phyloP scores from a whole-genome alignment of 78 protist genomes.

The Protostelium mycophagum region DNA sequence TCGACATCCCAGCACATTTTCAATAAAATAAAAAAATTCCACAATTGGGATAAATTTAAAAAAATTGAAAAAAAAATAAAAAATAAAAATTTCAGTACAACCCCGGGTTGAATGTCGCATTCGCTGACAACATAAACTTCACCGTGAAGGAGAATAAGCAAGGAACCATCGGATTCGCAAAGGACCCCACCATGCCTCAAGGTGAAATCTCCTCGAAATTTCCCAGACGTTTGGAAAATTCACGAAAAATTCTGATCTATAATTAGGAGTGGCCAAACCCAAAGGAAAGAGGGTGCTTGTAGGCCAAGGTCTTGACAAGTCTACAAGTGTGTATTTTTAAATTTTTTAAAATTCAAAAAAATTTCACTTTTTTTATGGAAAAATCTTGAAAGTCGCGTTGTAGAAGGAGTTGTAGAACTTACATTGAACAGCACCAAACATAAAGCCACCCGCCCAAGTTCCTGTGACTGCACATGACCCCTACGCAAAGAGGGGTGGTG shows the following conservation, averaged over 20 bases:
- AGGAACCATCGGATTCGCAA: background rate
- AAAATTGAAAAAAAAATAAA: conserved; percentile 14
- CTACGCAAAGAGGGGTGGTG: background rate
- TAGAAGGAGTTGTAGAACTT: too few species aligned
- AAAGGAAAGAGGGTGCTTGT: background rate
- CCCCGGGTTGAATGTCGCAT: conserved; percentile 31
- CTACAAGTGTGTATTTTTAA: background rate
- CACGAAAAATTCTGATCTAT: background rate
- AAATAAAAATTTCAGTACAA: conserved; percentile 24
- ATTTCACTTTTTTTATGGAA: too few species aligned
- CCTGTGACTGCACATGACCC: background rate
- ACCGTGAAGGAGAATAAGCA: background rate
- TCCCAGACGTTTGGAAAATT: too few species aligned
- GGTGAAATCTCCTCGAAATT: too few species aligned
- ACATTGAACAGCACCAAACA: background rate
- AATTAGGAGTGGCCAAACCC: background rate
- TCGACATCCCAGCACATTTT: conserved; percentile 44
- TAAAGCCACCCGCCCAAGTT: background rate
- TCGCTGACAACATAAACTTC: background rate
- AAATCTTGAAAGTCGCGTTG: too few species aligned
- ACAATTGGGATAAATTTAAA: conserved; percentile 27
- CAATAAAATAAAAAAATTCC: conserved; percentile 42
- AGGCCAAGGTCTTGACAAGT: background rate
- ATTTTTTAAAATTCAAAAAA: background rate
- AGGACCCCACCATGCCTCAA: background rate